Percentiles rank a stretch among this genome's conserved stretches.
Evolutionary conservation across 129 eudicot genomes (phyloP).

Genomic region (Centrapalus pauciflorus): DNA sequence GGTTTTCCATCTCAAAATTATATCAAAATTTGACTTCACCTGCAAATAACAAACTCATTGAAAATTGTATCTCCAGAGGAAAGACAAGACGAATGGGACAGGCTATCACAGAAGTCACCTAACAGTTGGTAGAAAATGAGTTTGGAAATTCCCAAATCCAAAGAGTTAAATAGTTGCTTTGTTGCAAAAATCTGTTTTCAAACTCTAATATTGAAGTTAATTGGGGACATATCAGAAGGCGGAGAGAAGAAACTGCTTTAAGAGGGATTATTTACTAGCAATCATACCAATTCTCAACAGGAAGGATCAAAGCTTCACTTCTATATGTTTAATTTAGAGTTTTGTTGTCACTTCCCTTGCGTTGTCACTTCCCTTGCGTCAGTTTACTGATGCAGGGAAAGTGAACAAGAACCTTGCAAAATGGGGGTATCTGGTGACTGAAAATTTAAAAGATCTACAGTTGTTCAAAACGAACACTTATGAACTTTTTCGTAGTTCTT

Average conservation of each 20-base stretch:
- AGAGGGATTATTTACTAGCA: background rate
- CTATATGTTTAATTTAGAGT: background rate
- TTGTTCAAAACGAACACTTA: background rate
- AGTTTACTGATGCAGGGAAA: too few species aligned
- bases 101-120: background rate
- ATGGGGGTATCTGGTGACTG: background rate
- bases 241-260: background rate
- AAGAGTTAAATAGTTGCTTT: background rate
- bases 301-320: background rate
- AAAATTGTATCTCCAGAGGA: background rate
- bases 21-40: background rate
- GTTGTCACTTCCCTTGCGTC: too few species aligned
- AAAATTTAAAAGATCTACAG: background rate
- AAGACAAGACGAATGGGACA: background rate
- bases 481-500: background rate
- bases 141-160: background rate
- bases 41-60: background rate
- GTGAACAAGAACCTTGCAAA: background rate
- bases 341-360: background rate
- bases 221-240: background rate
- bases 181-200: background rate
- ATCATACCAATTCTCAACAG: background rate
- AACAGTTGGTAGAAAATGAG: background rate
- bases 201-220: background rate
- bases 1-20: background rate